Evolutionary conservation across 2,329 filamentous ascomycete genomes (phyloP).

Genomic region (Fusarium sp.): DNA sequence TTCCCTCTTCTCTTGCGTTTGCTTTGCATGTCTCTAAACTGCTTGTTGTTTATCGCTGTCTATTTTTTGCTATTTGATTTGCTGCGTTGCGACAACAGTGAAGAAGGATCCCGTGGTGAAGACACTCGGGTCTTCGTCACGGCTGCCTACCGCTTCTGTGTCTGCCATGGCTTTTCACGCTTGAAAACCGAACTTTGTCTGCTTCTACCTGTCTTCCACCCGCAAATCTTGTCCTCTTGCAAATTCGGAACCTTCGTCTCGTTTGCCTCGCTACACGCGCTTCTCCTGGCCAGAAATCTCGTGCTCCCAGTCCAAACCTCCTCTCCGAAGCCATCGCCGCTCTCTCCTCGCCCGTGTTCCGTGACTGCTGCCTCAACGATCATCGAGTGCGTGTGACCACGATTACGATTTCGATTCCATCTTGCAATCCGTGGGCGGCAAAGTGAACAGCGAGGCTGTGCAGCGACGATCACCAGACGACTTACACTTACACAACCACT

Average conservation of each 20-base stretch:
- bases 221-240: conserved; percentile 6
- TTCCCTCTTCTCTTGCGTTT: neutral
- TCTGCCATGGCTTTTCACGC: conserved; percentile 18
- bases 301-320: conserved; percentile 29
- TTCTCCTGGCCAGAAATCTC: conserved; percentile 11
- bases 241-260: conserved; percentile 5
- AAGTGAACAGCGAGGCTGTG: conserved; percentile 37
- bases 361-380: conserved; percentile 42
- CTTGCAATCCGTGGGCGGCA: conserved; percentile 16
- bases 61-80: conserved; percentile 12
- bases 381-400: conserved; percentile 42
- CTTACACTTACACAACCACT: conserved; percentile 19
- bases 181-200: conserved; percentile 19
- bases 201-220: conserved; percentile 13
- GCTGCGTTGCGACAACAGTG: conserved; percentile 10
- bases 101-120: conserved; percentile 24
- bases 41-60: conserved; percentile 3
- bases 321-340: conserved; percentile 21
- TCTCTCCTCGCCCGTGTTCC: conserved; percentile 29
- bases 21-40: neutral
- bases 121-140: conserved; percentile 19
- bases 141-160: conserved; percentile 22
- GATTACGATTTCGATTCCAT: conserved; percentile 30
- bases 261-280: conserved; percentile 9
- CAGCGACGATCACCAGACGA: conserved; percentile 24